Evolutionary conservation across 2,329 filamentous ascomycete species (phyloP), one percentile per base, ranked within the genome.

Genomic region (Aspergillus sp.): DNA sequence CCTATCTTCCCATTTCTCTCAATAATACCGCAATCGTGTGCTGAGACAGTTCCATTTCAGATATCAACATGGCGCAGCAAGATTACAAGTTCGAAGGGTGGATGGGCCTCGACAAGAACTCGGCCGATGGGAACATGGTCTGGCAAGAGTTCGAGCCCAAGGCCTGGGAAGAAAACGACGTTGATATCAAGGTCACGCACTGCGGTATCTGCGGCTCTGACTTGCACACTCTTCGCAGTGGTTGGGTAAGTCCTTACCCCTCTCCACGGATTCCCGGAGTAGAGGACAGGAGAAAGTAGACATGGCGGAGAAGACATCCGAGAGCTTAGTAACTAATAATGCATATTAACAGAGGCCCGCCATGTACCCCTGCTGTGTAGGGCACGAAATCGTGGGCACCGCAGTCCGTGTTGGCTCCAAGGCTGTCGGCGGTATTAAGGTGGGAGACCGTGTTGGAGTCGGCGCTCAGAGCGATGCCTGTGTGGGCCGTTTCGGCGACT

Each of bases 171-270:
- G 86, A 89, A 68, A 82, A 79, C 24, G 85, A 89, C 61, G 73
- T 89, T 55, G 86, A 88, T 66, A 87, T 89, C 64, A 80, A 84
- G 67, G 74, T 88, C 62, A 81, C 82, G 0, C 83, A 87, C 75
- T 88, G 84, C 63, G 85, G 86, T 59, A 81, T 89, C 61, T 89
- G 86, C 68, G 86, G 84, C 54, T 82, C 81, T 0, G 86, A 88
- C 62, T 50, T 87, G 37, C 85, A 87, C 70, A 80, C 74, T 4
- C 73, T 87, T 4, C 77, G 79, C 19, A 83, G 82, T 12, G 84
- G 72, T 50, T 75, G 73, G 72, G 73, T 74, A 62, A 54, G 70
- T 65, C 39, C 45, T 30, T 15, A 41, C 15, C 33, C 20, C 27
- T 17, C 8, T 27, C 19, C 13, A 33, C 34, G 15, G 41, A 20